Conservation (phyloP, 2,329 filamentous ascomycete genomes). For the Aspergillus phoenicis region DNA sequence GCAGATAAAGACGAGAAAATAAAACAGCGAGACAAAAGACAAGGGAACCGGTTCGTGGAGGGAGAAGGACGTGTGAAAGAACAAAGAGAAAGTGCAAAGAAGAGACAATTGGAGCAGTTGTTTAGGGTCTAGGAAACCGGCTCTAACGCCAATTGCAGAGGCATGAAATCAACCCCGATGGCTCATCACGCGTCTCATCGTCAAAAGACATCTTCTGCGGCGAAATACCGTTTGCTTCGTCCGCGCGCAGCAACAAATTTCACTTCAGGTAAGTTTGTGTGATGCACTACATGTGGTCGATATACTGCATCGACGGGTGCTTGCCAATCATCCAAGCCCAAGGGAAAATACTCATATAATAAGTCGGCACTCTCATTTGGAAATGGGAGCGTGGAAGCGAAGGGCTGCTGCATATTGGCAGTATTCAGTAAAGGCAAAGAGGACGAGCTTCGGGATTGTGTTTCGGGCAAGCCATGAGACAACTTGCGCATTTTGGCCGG, state of each 20-base stretch:
- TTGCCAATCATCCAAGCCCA: slow-evolving; percentile 90
- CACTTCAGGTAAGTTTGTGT: slow-evolving; percentile 71
- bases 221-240: slow-evolving; percentile 72
- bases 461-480: slow-evolving; percentile 33
- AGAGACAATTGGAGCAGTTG: background rate
- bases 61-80: background rate
- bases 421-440: slow-evolving; percentile 37
- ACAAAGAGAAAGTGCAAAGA: background rate
- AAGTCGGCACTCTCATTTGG: slow-evolving; percentile 74
- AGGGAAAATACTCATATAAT: slow-evolving; percentile 91
- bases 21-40: too few relatives aligned
- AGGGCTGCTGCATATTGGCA: slow-evolving; percentile 45
- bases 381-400: slow-evolving; percentile 57
- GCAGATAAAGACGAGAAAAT: background rate
- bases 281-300: slow-evolving; percentile 89
- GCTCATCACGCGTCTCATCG: background rate
- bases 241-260: slow-evolving; percentile 68
- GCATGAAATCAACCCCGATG: background rate
- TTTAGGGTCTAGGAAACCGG: background rate
- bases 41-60: too few relatives aligned
- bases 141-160: background rate
- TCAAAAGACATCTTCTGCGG: slow-evolving; percentile 57
- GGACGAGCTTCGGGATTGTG: slow-evolving; percentile 35
- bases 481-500: slow-evolving; percentile 44
- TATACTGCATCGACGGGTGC: slow-evolving; percentile 88